A percentile compares a stretch with the other conserved stretches of the same genome.
These are phyloP conservation scores for Fusarium compactum DNA, from an alignment of 2,329 filamentous ascomycete genomes.

Conservation along the genomic window DNA sequence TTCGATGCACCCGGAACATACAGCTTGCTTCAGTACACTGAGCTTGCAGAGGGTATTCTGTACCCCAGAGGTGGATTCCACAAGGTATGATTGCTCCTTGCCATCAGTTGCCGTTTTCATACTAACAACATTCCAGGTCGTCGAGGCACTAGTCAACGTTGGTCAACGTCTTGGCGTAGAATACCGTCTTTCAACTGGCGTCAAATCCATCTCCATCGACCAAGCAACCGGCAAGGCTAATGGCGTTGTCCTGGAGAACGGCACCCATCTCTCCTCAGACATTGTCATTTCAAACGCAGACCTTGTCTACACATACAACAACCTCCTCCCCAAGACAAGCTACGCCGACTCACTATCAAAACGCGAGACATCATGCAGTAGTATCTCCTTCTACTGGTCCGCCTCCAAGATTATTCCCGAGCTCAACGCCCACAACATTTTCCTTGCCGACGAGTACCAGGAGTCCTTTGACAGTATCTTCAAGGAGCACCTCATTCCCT, in stretches of 20 bases:
- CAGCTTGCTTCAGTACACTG: conserved; percentile 77
- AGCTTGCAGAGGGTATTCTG: conserved; percentile 81
- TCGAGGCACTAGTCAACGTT: conserved; percentile 73
- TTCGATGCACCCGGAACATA: conserved; percentile 83
- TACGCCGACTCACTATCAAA: conserved; percentile 58
- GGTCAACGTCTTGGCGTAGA: conserved; percentile 71
- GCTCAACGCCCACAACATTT: conserved; percentile 80
- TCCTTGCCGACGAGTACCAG: conserved; percentile 78
- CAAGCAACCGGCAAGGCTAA: conserved; percentile 59
- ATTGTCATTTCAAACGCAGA: conserved; percentile 79
- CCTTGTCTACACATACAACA: conserved; percentile 79
- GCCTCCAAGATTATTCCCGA: conserved; percentile 70
- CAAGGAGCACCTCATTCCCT: conserved; percentile 73
- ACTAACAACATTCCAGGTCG: conserved; percentile 53
- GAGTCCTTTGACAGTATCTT: conserved; percentile 84
- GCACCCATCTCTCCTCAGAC: conserved; percentile 71
- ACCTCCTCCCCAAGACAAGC: conserved; percentile 68
- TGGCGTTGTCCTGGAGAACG: conserved; percentile 70
- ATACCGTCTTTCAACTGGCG: conserved; percentile 70
- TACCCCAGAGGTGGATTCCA: conserved; percentile 80
- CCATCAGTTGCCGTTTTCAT: rapidly evolving
- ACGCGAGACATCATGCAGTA: conserved; percentile 73
- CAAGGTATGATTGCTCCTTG: conserved; percentile 46
- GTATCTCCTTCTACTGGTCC: conserved; percentile 83
- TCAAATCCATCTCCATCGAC: conserved; percentile 64